Conservation (phyloP, 129 eudicot genomes). For the Gnaphalium uliginosum region DNA sequence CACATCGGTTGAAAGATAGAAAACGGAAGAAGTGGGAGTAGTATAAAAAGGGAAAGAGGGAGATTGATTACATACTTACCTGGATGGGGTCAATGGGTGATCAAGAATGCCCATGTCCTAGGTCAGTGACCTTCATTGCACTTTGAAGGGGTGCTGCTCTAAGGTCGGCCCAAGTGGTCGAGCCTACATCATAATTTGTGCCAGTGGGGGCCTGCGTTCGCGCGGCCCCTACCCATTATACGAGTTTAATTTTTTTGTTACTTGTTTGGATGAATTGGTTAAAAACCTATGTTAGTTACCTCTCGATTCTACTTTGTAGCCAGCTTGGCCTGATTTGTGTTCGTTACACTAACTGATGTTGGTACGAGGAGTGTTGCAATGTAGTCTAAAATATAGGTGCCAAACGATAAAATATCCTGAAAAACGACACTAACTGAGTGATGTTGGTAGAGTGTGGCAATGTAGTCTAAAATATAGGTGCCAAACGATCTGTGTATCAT, state of each 20-base stretch:
- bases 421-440: too few species aligned
- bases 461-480: too few species aligned
- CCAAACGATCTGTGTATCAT: too few species aligned
- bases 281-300: too few species aligned
- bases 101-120: constrained; percentile 40
- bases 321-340: too few species aligned
- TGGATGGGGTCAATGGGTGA: constrained; percentile 47
- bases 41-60: constrained; percentile 19
- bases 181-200: constrained; percentile 58
- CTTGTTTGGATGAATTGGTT: background rate
- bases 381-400: too few species aligned
- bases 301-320: too few species aligned
- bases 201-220: constrained; percentile 57
- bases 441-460: too few species aligned
- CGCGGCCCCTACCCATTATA: constrained; percentile 39
- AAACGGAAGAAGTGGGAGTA: background rate
- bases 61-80: constrained; percentile 18
- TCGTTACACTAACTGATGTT: too few species aligned
- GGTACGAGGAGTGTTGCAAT: too few species aligned
- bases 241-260: background rate
- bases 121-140: constrained; percentile 44
- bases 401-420: too few species aligned
- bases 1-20: constrained; percentile 9
- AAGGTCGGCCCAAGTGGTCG: constrained; percentile 46
- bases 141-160: constrained; percentile 28